These are phyloP conservation scores for Sambucus nigra DNA, from an alignment of 129 eudicot genomes.

Conservation along the genomic window DNA sequence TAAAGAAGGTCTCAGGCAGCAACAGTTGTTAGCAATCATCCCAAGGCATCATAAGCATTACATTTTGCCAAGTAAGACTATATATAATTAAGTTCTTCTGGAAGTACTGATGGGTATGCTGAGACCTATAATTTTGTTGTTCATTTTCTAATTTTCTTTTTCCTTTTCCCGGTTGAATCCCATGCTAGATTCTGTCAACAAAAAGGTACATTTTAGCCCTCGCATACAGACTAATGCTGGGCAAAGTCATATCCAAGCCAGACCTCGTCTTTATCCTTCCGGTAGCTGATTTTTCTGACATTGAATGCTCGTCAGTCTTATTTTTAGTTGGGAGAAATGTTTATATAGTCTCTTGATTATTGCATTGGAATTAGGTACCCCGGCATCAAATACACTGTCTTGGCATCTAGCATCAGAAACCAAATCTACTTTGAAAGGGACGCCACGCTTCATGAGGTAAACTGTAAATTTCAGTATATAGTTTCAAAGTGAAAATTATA, in stretches of 20 bases:
- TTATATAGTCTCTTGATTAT: background rate
- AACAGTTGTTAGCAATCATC: slow-evolving; percentile 72
- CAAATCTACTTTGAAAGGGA: slow-evolving; percentile 57
- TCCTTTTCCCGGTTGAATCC: slow-evolving; percentile 1
- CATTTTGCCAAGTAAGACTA: slow-evolving; percentile 77
- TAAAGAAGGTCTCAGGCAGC: slow-evolving; percentile 94
- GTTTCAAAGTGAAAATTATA: too few relatives aligned
- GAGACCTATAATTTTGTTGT: slow-evolving; percentile 9
- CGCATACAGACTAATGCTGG: slow-evolving; percentile 42
- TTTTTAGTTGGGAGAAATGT: slow-evolving; percentile 1
- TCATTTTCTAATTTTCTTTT: background rate
- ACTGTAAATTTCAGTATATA: background rate
- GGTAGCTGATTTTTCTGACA: slow-evolving; percentile 31
- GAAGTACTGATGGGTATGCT: background rate
- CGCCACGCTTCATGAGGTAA: slow-evolving; percentile 39
- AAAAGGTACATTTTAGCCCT: slow-evolving; percentile 91
- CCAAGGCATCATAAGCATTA: slow-evolving; percentile 98
- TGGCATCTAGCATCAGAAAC: slow-evolving; percentile 97
- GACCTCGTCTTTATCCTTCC: slow-evolving; percentile 63
- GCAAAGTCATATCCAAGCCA: slow-evolving; percentile 46
- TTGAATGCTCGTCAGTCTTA: slow-evolving; percentile 1
- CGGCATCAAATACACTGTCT: slow-evolving; percentile 72
- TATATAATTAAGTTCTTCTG: background rate
- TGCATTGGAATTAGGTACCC: slow-evolving; percentile 38
- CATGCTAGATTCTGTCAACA: slow-evolving; percentile 65